Conservation (phyloP, 768 basidiomycete genomes). For the Macrolepiota fuliginosa region DNA sequence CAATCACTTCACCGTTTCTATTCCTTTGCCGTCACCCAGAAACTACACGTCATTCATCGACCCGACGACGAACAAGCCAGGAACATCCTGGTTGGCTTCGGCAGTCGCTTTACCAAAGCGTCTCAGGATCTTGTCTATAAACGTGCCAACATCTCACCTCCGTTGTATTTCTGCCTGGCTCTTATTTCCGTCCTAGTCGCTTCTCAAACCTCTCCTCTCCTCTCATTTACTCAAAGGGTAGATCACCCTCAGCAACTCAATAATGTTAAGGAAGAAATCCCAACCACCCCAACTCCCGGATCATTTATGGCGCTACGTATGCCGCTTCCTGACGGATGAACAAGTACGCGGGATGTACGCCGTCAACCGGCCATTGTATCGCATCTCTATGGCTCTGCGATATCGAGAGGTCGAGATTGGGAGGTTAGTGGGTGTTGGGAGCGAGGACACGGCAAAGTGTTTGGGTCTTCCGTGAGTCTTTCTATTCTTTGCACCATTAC, state of each 20-base stretch:
- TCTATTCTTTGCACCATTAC: neutral
- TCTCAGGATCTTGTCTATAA: neutral
- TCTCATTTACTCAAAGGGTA: neutral
- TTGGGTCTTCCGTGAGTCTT: slow-evolving; percentile 2
- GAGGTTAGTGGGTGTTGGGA: neutral
- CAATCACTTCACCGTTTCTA: neutral
- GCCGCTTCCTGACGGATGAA: slow-evolving; percentile 6
- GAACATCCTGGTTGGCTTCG: no score
- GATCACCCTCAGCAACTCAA: neutral
- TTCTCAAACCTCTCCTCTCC: neutral
- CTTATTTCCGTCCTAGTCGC: neutral
- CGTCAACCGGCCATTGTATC: slow-evolving; percentile 1
- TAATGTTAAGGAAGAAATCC: neutral
- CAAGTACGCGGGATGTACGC: slow-evolving; percentile 8
- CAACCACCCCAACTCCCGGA: slow-evolving; percentile 5
- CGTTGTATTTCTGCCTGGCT: neutral
- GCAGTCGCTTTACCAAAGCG: no score
- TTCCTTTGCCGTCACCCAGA: neutral
- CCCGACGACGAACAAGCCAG: no score
- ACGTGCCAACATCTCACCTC: neutral
- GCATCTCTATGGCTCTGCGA: slow-evolving; percentile 7
- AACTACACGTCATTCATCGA: no score
- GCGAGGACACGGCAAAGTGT: neutral
- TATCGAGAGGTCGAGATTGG: neutral
- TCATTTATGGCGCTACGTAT: neutral